Base-by-base conservation (phyloP, 176 grass and related monocot species). In the Chloris gayana region DNA sequence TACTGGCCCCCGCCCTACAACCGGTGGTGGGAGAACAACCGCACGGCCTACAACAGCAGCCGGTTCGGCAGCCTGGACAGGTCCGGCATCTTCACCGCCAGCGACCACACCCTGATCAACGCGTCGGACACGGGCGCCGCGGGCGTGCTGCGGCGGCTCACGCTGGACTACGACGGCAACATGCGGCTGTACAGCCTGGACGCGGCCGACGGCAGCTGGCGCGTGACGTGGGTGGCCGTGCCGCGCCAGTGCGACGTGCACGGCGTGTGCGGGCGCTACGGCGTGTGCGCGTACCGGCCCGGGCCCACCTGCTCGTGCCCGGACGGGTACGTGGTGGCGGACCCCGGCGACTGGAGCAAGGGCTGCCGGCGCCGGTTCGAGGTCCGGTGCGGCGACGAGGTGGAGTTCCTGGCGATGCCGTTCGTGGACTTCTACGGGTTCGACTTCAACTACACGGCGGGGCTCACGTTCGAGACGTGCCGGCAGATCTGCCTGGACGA, bases 141-240 rank as follows among this genome's bases (percentile, higher is more conserved):
- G 9, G 64, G 64, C 51, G 62, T 88, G 58, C 57, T 80, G 82
- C 69, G 93, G 42, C 88, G 93, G 27, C 75, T 95, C 14, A 95
- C 87, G 25, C 78, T 95, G 33, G 93, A 95, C 74, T 88, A 92
- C 56, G 93, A 95, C 50, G 93, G 93, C 30, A 95, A 92, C 81
- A 90, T 95, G 58, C 71, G 93, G 27, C 24, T 88, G 12, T 93
- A 97, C 60, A 97, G 93, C 85, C 87, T 92, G 5, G 64, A 58
- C 37, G 76, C 37, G 18, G 39, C 41, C 30, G 50, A 22, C 17
- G 81, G 77, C 32, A 70, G 18, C 26, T 97, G 90, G 90, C 79
- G 3, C 4, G 67, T 83, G 31, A 84, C 93, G 14, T 92, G 90
- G 90, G 22, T 46, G 37, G 88, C 90, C 8, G 39, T 97, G 53